Evolutionary conservation across 352 stramenopile species (phyloP), one percentile per base, ranked within the genome.

Genomic region (Globisporangium heterothallicum): DNA sequence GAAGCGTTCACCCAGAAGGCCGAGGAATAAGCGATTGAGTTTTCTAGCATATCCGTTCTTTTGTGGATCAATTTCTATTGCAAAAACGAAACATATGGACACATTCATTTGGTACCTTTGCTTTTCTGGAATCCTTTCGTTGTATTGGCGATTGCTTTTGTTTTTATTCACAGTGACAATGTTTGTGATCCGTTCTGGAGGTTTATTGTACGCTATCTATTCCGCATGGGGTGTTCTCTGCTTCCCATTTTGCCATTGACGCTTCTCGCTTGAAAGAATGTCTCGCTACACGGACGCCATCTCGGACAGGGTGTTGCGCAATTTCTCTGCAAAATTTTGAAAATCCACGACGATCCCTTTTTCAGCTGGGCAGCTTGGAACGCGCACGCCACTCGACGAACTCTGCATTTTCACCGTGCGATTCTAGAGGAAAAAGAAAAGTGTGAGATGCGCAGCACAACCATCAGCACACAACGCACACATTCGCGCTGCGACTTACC

Each of bases 331-430:
- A 75, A 93, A 93, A 66, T 82, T 81, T 40, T 76, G 66, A 48
- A 76, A 81, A 47, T 90, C 79, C 47, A 90, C 63, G 30, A 84
- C 56, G 18, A 84, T 61, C 13, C 83, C 83, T 38, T 85, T 82
- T 53, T 93, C 82, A 2, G 70, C 76, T 13, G 74, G 71, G 53
- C 79, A 91, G 54, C 76, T 91, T 3, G 83, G 79, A 5, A 93
- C 79, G 47, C 79, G 78, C 56, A 89, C 79, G 26, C 82, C 80
- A 56, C 78, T 72, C 32, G 76, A 84, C 47, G 78, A 78, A 53
- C 79, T 91, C 59, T 90, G 79, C 70, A 93, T 84, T 59, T 86
- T 91, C 60, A 93, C 77, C 57, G 61, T 86, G 49, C 79, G 78
- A 68, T 93, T 88, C 82, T 93, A 45, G 14, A 55, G n/a, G 10